Percentiles rank a stretch among this genome's conserved stretches.
Evolutionary conservation across 208 protist genomes (phyloP).

Genomic region (Wallacemonas sp.): DNA sequence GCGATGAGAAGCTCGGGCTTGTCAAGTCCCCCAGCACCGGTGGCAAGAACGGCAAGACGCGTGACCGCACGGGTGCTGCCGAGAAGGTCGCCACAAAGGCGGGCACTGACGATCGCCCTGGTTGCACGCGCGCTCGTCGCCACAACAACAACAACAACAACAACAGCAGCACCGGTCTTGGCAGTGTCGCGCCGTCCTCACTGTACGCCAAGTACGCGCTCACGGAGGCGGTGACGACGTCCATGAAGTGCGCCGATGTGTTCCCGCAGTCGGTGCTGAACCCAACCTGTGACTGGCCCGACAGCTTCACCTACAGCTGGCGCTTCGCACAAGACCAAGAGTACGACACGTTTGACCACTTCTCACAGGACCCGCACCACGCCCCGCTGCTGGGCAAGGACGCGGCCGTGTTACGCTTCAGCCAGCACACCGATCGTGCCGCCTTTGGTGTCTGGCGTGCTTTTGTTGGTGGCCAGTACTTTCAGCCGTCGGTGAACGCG

Average conservation of each 20-base stretch:
- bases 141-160: no score
- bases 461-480: constrained; percentile 82
- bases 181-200: no score
- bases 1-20: neutral
- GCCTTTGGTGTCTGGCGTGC: constrained; percentile 78
- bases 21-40: neutral
- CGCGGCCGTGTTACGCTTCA: constrained; percentile 55
- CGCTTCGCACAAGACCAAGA: constrained; percentile 46
- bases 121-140: no score
- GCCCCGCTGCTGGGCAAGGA: constrained; percentile 76
- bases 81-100: no score
- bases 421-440: constrained; percentile 41
- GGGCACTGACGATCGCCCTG: no score
- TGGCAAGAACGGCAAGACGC: no score
- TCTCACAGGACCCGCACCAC: constrained; percentile 76
- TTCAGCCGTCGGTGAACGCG: constrained; percentile 63
- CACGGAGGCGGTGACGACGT: constrained; percentile 25
- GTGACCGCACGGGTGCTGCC: no score
- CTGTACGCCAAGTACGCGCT: constrained; percentile 19
- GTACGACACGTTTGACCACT: constrained; percentile 49
- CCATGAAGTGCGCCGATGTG: constrained; percentile 43
- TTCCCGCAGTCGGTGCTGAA: constrained; percentile 50
- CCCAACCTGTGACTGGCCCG: constrained; percentile 72
- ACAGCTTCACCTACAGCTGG: constrained; percentile 69
- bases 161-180: no score